phyloP scores from a whole-genome alignment of 148 eudicot genomes.

The Amaranthus palmeri region DNA sequence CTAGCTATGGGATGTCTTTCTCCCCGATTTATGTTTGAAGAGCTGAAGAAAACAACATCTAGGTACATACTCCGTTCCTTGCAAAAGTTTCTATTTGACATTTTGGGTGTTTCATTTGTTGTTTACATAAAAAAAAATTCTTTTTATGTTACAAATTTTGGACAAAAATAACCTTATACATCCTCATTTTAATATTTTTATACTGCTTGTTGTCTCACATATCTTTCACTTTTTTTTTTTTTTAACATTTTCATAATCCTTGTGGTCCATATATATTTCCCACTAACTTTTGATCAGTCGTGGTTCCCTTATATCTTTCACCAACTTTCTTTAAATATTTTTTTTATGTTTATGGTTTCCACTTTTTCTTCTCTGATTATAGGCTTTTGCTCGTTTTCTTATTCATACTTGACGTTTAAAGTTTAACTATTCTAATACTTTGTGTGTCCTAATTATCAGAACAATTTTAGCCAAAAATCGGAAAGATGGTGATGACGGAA shows the following conservation, averaged over 20 bases:
- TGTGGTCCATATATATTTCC: too few relatives aligned
- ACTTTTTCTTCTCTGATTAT: too few relatives aligned
- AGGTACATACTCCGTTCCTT: conserved; percentile 31
- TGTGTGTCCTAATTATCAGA: conserved; percentile 34
- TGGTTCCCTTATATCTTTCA: too few relatives aligned
- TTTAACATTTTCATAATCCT: too few relatives aligned
- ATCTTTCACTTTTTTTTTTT: too few relatives aligned
- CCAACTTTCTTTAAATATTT: too few relatives aligned
- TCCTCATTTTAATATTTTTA: neutral
- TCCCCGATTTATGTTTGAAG: conserved; percentile 92
- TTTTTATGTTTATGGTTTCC: too few relatives aligned
- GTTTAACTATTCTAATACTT: neutral
- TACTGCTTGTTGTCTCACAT: too few relatives aligned
- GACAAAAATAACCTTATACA: neutral
- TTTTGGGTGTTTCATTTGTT: neutral
- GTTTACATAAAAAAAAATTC: too few relatives aligned
- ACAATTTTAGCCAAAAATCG: conserved; percentile 65
- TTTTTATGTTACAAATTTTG: too few relatives aligned
- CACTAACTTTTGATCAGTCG: too few relatives aligned
- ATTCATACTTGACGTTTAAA: neutral
- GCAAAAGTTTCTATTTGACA: too few relatives aligned
- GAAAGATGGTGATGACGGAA: conserved; percentile 69
- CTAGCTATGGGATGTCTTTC: conserved; percentile 94
- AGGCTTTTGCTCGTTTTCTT: neutral
- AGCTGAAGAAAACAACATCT: conserved; percentile 74